Conservation (phyloP, 345 rosid genomes). For the Lepidium africanum region DNA sequence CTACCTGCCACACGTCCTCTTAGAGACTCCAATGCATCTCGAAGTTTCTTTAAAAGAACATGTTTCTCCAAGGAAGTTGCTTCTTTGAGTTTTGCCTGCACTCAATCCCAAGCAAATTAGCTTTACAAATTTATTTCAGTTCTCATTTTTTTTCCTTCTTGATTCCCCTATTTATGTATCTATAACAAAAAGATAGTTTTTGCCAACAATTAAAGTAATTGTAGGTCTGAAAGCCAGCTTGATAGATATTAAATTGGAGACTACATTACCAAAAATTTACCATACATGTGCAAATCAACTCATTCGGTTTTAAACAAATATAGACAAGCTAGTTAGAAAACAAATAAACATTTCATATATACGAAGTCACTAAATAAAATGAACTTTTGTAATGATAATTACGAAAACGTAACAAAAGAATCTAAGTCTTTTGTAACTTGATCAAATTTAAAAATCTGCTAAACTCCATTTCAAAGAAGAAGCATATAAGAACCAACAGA, state of each 20-base stretch:
- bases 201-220: too few species aligned
- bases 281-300: too few species aligned
- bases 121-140: background rate
- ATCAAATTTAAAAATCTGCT: background rate
- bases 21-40: slow-evolving; percentile 86
- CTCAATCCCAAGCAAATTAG: slow-evolving; percentile 12
- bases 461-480: background rate
- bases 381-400: background rate
- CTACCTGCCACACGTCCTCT: slow-evolving; percentile 86
- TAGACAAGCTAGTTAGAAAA: too few species aligned
- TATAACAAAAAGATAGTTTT: too few species aligned
- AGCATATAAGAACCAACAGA: background rate
- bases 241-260: too few species aligned
- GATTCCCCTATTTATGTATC: too few species aligned
- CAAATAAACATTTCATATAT: background rate
- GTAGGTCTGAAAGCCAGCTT: too few species aligned
- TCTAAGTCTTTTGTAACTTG: background rate
- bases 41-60: slow-evolving; percentile 92
- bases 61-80: slow-evolving; percentile 96
- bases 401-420: background rate
- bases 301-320: too few species aligned
- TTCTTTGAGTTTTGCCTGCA: slow-evolving; percentile 87
- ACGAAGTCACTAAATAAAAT: background rate
- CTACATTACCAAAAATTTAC: too few species aligned
- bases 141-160: background rate